Evolutionary conservation across 192 early-diverging fungal genomes (phyloP), one percentile per base, ranked within the genome.

Genomic region (Mycoemilia scoparia): DNA sequence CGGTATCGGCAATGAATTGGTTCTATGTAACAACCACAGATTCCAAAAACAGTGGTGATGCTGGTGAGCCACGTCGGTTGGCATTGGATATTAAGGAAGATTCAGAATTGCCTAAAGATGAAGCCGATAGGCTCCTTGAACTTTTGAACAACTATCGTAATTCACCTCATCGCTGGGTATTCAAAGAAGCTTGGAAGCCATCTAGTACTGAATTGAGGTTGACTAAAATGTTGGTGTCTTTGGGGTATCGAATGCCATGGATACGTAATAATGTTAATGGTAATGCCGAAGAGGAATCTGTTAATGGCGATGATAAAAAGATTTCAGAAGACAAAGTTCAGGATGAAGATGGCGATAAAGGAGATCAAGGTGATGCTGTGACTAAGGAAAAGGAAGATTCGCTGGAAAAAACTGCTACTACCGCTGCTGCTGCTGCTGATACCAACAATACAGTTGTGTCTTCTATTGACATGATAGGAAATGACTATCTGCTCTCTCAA

Each of bases 1-100:
- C 84, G 1, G 54, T 70, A 4, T 87, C 84, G 5, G 76, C 63
- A 10, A 70, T 88, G 39, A 92, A 82, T 41, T 92, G 85, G 85
- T 92, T 88, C 46, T 76, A 76, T 37, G 74, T 87, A 7, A 66
- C 60, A 18, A 58, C 49, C 20, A 48, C 60, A 0, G 51, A 51
- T n/a, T n/a, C n/a, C n/a, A n/a, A n/a, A n/a, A n/a, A n/a, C n/a
- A n/a, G n/a, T 1, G 54, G 67, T 1, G 75, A 77, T 33, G 54
- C 60, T 16, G 66, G 74, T 0, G 63, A 73, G 17, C 77, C 79
- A 0, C 79, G 78, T 39, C 46, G 74, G 36, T 61, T 82, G 1
- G 43, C 64, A 18, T 67, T 77, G 27, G 72, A 80, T 34, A 41
- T 71, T 8, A 39, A 46, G 5, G 44, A 66, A 21, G 67, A 77